Conservation (phyloP, 345 rosid genomes). For the Eucalyptus leucophloia region DNA sequence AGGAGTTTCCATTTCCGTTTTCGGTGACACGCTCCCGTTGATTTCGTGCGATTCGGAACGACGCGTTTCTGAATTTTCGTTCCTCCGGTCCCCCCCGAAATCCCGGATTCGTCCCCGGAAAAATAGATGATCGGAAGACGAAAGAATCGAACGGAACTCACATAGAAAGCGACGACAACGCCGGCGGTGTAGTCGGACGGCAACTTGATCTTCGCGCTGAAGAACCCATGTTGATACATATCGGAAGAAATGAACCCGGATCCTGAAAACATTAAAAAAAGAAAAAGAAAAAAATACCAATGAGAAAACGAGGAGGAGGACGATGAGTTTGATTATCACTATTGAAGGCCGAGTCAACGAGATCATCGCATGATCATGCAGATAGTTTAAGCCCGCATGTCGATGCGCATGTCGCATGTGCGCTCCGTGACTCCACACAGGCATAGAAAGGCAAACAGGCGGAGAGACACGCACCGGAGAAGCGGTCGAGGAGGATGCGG, state of each 20-base stretch:
- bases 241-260: constrained; percentile 89
- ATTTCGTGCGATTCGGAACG: not conserved
- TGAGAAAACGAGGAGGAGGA: not conserved
- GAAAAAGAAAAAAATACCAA: not conserved
- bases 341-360: not conserved
- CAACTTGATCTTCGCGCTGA: constrained; percentile 81
- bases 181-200: constrained; percentile 88
- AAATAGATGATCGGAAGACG: not conserved
- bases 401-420: not conserved
- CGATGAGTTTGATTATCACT: not conserved
- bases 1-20: not conserved
- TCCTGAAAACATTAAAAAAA: constrained; percentile 21
- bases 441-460: too few species aligned
- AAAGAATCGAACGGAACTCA: constrained; percentile 3
- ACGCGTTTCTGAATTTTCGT: not conserved
- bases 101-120: not conserved
- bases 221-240: constrained; percentile 81
- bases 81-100: not conserved
- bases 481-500: constrained; percentile 83
- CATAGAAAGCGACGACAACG: constrained; percentile 86
- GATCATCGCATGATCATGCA: not conserved
- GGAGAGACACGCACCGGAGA: constrained; percentile 35
- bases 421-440: not conserved
- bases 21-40: not conserved
- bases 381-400: not conserved